Percentiles rank a stretch among this genome's conserved stretches.
These are phyloP conservation scores for Phytophthora sansomeana DNA, from an alignment of 352 stramenopile species.

Conservation along the genomic window DNA sequence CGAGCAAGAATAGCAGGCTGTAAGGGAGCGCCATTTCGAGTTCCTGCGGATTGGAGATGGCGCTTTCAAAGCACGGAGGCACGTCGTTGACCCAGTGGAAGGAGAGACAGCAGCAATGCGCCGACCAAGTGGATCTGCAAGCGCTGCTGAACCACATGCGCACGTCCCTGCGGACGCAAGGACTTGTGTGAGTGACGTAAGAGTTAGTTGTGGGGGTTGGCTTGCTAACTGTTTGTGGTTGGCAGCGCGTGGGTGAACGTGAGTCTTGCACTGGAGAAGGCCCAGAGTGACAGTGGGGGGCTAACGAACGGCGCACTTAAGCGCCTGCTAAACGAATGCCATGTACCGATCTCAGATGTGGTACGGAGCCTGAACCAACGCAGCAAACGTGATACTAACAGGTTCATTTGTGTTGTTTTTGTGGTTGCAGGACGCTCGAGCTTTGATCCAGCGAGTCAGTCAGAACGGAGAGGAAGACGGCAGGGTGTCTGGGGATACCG, in stretches of 20 bases:
- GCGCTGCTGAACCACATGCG: constrained; percentile 55
- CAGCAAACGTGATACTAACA: background rate
- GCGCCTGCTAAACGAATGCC: constrained; percentile 57
- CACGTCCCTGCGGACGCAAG: constrained; percentile 47
- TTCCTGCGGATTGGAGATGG: constrained; percentile 26
- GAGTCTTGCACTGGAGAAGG: constrained; percentile 58
- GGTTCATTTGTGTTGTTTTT: background rate
- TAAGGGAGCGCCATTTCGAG: constrained; percentile 13
- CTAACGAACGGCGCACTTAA: constrained; percentile 66
- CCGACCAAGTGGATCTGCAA: constrained; percentile 62
- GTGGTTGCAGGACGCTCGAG: constrained; percentile 55
- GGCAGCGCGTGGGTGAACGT: constrained; percentile 63
- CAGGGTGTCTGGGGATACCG: constrained; percentile 46
- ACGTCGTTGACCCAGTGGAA: constrained; percentile 83
- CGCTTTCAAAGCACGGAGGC: constrained; percentile 39
- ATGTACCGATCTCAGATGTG: constrained; percentile 66
- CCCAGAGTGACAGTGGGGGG: constrained; percentile 43
- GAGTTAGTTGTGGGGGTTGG: background rate
- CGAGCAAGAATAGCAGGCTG: constrained; percentile 3
- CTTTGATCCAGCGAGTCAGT: constrained; percentile 49
- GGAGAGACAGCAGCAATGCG: constrained; percentile 67
- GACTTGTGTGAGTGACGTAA: constrained; percentile 49
- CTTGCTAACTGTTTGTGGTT: background rate
- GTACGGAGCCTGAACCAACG: constrained; percentile 29
- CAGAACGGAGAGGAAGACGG: constrained; percentile 49